These are phyloP conservation scores for Gentiana straminea DNA, from an alignment of 257 asterid species.

Conservation along the genomic window DNA sequence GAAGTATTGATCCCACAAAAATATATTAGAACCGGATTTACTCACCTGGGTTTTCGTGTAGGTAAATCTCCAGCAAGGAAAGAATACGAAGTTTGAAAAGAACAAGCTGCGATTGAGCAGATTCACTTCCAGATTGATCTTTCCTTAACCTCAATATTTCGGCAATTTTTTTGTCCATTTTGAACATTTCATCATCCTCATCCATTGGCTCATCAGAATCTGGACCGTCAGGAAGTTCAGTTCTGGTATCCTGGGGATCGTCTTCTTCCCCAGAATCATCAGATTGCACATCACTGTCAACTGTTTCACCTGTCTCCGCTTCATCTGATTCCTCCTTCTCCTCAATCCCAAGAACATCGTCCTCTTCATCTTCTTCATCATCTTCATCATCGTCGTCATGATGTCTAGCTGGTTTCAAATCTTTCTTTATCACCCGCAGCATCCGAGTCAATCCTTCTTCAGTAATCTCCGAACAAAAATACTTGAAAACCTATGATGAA, in stretches of 20 bases:
- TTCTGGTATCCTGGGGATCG: slow-evolving; percentile 28
- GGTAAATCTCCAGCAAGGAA: slow-evolving; percentile 86
- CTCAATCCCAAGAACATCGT: slow-evolving; percentile 75
- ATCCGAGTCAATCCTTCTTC: slow-evolving; percentile 77
- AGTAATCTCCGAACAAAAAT: slow-evolving; percentile 50
- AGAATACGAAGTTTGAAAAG: slow-evolving; percentile 94
- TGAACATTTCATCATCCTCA: slow-evolving; percentile 78
- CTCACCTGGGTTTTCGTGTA: slow-evolving; percentile 94
- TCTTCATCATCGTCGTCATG: slow-evolving; percentile 52
- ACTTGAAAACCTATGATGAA: slow-evolving; percentile 61
- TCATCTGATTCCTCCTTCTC: slow-evolving; percentile 82
- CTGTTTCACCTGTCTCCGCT: slow-evolving; percentile 77
- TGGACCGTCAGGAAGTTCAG: slow-evolving; percentile 55
- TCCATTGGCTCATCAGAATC: slow-evolving; percentile 93
- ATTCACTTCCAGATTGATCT: slow-evolving; percentile 84
- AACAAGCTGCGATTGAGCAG: slow-evolving; percentile 95
- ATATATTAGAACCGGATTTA: slow-evolving; percentile 8
- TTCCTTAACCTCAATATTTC: slow-evolving; percentile 54
- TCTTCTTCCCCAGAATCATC: slow-evolving; percentile 72
- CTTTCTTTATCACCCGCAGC: slow-evolving; percentile 81
- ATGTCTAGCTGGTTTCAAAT: slow-evolving; percentile 85
- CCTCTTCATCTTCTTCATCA: slow-evolving; percentile 55
- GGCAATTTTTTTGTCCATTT: slow-evolving; percentile 72
- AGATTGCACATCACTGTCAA: slow-evolving; percentile 56
- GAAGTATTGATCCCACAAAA: background rate